phyloP scores from a whole-genome alignment of 352 stramenopile genomes.

The Globisporangium paroecandrum region DNA sequence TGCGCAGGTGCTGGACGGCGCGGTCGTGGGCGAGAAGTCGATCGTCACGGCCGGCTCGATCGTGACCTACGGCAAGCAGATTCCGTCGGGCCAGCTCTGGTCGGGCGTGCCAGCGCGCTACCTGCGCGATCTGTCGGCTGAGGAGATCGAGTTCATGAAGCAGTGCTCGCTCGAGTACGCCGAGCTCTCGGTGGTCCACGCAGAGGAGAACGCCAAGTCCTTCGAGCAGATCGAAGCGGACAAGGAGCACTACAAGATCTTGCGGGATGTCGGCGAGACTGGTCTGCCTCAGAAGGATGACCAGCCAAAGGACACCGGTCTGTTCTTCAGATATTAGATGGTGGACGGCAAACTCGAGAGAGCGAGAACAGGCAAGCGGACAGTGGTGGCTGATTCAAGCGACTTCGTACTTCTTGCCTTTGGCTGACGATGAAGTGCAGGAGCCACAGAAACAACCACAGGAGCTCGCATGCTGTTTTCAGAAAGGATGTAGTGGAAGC shows the following conservation, averaged over 20 bases:
- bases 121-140: slow-evolving; percentile 78
- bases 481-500: background rate
- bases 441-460: background rate
- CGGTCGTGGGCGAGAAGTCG: slow-evolving; percentile 83
- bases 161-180: slow-evolving; percentile 85
- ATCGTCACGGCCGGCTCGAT: slow-evolving; percentile 90
- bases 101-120: slow-evolving; percentile 80
- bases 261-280: slow-evolving; percentile 77
- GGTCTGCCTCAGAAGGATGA: slow-evolving; percentile 69
- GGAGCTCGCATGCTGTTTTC: background rate
- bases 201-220: slow-evolving; percentile 71
- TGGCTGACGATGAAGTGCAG: background rate
- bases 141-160: slow-evolving; percentile 89
- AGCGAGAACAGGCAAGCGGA: background rate
- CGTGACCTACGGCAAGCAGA: slow-evolving; percentile 80
- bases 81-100: slow-evolving; percentile 89
- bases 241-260: slow-evolving; percentile 69
- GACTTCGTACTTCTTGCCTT: background rate
- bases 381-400: background rate
- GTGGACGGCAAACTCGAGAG: slow-evolving; percentile 1
- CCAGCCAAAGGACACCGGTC: slow-evolving; percentile 69
- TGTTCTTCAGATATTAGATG: slow-evolving; percentile 90
- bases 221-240: slow-evolving; percentile 83
- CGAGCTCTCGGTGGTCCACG: slow-evolving; percentile 74
- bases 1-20: slow-evolving; percentile 88